These are phyloP conservation scores for Backusella australiensis DNA, from an alignment of 192 early-diverging fungal species.

Conservation along the genomic window DNA sequence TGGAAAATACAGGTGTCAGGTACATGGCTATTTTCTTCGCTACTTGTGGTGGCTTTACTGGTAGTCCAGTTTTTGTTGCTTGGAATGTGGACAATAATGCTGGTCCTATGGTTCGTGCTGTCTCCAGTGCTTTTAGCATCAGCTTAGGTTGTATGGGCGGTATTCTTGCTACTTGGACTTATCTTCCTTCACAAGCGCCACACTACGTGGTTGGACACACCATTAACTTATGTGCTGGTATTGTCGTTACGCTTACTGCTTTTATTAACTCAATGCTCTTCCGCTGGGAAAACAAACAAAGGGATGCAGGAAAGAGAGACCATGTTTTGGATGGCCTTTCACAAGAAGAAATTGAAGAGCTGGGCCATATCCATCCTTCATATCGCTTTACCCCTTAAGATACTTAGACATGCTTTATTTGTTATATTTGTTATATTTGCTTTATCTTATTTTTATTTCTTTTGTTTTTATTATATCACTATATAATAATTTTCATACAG, in stretches of 20 bases:
- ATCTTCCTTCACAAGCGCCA: conserved; percentile 6
- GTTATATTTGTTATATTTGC: not conserved
- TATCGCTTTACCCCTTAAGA: conserved; percentile 1
- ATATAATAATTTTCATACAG: not conserved
- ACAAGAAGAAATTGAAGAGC: conserved; percentile 10
- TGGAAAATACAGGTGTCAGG: not conserved
- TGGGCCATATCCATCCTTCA: conserved; percentile 2
- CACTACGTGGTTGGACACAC: not conserved
- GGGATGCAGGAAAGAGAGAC: conserved; percentile 1
- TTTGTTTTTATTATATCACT: not conserved
- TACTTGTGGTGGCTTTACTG: not conserved
- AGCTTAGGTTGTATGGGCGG: conserved; percentile 12
- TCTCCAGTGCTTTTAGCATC: not conserved
- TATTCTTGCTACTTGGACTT: conserved; percentile 10
- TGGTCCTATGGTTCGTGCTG: conserved; percentile 7
- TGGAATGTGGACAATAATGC: not conserved
- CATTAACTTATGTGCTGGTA: conserved; percentile 11
- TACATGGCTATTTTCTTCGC: not conserved
- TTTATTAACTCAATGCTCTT: not conserved
- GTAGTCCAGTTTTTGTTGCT: conserved; percentile 1
- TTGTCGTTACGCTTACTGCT: not conserved
- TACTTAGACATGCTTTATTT: not conserved
- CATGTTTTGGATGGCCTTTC: conserved; percentile 2
- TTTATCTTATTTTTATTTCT: not conserved
- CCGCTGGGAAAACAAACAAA: not conserved